These are phyloP conservation scores for Magnaporthales sp. DNA, from an alignment of 2,329 filamentous ascomycete genomes.

Conservation along the genomic window DNA sequence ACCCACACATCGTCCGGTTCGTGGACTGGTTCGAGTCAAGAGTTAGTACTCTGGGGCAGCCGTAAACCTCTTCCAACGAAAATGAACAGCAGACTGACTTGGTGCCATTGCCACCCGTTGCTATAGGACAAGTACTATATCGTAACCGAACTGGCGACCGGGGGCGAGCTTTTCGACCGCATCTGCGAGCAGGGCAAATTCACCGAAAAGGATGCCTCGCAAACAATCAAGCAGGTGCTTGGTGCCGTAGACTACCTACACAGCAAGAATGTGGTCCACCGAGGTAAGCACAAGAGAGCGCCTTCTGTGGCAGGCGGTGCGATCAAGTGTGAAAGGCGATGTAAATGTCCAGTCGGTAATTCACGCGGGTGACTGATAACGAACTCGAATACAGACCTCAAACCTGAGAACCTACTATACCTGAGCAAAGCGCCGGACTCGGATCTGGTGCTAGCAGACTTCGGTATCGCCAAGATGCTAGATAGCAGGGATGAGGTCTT, in stretches of 20 bases:
- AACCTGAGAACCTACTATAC: slow-evolving; percentile 96
- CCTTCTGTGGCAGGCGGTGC: not conserved
- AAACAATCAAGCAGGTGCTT: slow-evolving; percentile 90
- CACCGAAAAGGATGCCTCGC: slow-evolving; percentile 94
- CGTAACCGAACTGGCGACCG: slow-evolving; percentile 90
- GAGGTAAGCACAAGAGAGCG: slow-evolving; percentile 49
- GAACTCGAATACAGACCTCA: slow-evolving; percentile 59
- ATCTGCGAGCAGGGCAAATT: slow-evolving; percentile 98
- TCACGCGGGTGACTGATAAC: slow-evolving; percentile 7
- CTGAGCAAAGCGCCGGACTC: slow-evolving; percentile 70
- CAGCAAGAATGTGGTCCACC: slow-evolving; percentile 87
- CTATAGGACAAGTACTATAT: slow-evolving; percentile 97
- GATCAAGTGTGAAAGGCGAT: not conserved
- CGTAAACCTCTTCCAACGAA: not conserved
- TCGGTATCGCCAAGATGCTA: slow-evolving; percentile 97
- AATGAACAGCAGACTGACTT: not conserved
- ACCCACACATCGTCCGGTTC: slow-evolving; percentile 94
- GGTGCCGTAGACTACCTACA: slow-evolving; percentile 93
- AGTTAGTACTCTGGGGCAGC: slow-evolving; percentile 39
- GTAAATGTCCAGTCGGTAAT: not conserved
- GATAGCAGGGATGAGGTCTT: slow-evolving; percentile 85
- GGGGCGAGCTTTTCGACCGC: slow-evolving; percentile 93
- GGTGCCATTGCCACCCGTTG: not conserved
- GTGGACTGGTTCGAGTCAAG: slow-evolving; percentile 99
- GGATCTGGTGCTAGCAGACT: slow-evolving; percentile 87